These are phyloP conservation scores for Myxozyma neglecta DNA, from an alignment of 805 yeast species.

Conservation along the genomic window DNA sequence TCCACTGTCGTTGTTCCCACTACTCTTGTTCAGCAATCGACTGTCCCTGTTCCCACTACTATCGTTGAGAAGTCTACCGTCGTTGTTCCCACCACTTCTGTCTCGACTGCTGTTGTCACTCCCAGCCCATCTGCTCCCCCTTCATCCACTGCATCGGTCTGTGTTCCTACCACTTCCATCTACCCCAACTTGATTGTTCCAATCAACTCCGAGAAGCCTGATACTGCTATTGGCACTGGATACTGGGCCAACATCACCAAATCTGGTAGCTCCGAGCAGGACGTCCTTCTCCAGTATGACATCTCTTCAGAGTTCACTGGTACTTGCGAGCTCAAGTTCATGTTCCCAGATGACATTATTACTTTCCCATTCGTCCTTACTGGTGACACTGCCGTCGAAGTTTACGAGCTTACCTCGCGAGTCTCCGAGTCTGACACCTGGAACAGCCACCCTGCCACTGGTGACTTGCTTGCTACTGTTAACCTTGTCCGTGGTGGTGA, in stretches of 20 bases:
- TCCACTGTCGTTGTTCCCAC: conserved; percentile 10
- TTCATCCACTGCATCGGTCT: conserved; percentile 22
- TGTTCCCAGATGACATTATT: conserved; percentile 27
- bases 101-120: conserved; percentile 10
- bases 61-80: conserved; percentile 6
- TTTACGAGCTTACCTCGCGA: conserved; percentile 16
- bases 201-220: conserved; percentile 27
- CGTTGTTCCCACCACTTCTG: conserved; percentile 12
- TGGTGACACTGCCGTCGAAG: conserved; percentile 28
- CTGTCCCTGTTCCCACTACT: conserved; percentile 9
- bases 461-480: conserved; percentile 26
- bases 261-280: conserved; percentile 26
- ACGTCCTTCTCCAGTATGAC: conserved; percentile 28
- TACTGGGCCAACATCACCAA: conserved; percentile 32
- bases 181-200: conserved; percentile 32
- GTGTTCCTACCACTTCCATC: conserved; percentile 24
- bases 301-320: conserved; percentile 23
- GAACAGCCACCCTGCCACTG: conserved; percentile 28
- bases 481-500: conserved; percentile 25
- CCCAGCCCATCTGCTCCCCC: conserved; percentile 15
- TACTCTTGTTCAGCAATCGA: conserved; percentile 14
- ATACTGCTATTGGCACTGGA: conserved; percentile 29
- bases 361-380: conserved; percentile 30
- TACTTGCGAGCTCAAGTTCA: conserved; percentile 26
- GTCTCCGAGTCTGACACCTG: conserved; percentile 26